phyloP scores from a whole-genome alignment of 1,284 basidiomycete species.

The Microbotryum violaceum region DNA sequence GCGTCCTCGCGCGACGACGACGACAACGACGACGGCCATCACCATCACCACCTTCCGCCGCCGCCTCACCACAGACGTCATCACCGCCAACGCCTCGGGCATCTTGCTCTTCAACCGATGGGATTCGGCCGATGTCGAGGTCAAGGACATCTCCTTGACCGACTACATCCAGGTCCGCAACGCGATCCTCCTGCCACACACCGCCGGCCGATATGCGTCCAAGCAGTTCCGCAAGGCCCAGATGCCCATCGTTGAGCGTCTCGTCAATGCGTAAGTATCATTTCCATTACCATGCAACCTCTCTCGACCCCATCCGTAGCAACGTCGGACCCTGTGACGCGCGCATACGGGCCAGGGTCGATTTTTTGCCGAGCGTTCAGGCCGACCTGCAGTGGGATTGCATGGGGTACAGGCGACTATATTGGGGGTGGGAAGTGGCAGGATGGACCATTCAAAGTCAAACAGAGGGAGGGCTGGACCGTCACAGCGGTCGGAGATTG shows the following conservation, averaged over 20 bases:
- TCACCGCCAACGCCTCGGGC: conserved; percentile 34
- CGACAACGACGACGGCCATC: no score
- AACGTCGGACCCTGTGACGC: no score
- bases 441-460: background rate
- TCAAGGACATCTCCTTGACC: conserved; percentile 96
- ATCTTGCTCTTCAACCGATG: conserved; percentile 95
- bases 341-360: no score
- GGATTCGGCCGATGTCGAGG: conserved; percentile 82
- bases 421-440: no score
- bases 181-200: conserved; percentile 57
- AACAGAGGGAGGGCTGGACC: no score
- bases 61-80: conserved; percentile 10
- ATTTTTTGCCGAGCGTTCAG: no score
- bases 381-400: no score
- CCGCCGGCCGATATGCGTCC: conserved; percentile 97
- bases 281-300: background rate
- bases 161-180: conserved; percentile 99
- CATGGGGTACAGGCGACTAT: no score
- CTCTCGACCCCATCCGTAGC: no score
- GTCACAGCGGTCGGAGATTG: no score
- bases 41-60: no score
- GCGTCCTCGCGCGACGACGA: no score
- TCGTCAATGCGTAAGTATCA: conserved; percentile 80
- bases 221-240: conserved; percentile 99
- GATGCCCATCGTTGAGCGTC: conserved; percentile 99